These are phyloP conservation scores for Clarireedia monteithiana DNA, from an alignment of 2,329 filamentous ascomycete species.

Conservation along the genomic window DNA sequence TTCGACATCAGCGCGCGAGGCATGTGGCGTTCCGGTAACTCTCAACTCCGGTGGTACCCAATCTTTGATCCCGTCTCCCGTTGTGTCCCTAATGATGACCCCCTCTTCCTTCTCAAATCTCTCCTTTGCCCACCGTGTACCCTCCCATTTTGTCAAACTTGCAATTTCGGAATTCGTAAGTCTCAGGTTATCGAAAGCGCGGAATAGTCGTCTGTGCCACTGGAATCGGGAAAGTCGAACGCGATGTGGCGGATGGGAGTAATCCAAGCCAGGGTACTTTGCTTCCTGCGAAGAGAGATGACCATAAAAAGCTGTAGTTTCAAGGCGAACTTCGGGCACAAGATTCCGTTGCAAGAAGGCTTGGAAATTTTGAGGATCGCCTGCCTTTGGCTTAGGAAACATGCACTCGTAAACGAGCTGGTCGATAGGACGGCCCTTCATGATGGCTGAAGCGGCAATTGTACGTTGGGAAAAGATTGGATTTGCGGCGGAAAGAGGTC, in stretches of 20 bases:
- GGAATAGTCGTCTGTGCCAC: conserved; percentile 70
- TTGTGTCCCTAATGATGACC: conserved; percentile 62
- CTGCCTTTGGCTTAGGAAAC: conserved; percentile 59
- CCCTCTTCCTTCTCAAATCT: conserved; percentile 71
- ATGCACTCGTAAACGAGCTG: conserved; percentile 68
- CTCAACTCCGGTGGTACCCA: conserved; percentile 45
- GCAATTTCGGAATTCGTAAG: conserved; percentile 65
- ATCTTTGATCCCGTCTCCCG: conserved; percentile 57
- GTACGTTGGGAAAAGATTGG: conserved; percentile 1
- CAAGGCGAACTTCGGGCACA: conserved; percentile 67
- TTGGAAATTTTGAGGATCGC: conserved; percentile 65
- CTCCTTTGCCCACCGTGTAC: conserved; percentile 75
- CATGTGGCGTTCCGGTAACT: conserved; percentile 11
- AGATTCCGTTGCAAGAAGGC: conserved; percentile 62
- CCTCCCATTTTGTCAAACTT: conserved; percentile 71
- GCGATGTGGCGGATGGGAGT: conserved; percentile 64
- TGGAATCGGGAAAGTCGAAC: conserved; percentile 70
- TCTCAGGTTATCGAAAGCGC: conserved; percentile 62
- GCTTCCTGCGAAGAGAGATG: conserved; percentile 73
- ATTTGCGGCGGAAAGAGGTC: not conserved
- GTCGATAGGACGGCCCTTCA: conserved; percentile 66
- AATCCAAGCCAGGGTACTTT: conserved; percentile 76
- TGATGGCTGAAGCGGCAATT: conserved; percentile 13
- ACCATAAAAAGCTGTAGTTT: conserved; percentile 66
- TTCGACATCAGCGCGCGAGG: conserved; percentile 19